A percentile compares a stretch with the other conserved stretches of the same genome.
These are phyloP conservation scores for Penicillium polonicum DNA, from an alignment of 2,329 filamentous ascomycete genomes.

Conservation along the genomic window DNA sequence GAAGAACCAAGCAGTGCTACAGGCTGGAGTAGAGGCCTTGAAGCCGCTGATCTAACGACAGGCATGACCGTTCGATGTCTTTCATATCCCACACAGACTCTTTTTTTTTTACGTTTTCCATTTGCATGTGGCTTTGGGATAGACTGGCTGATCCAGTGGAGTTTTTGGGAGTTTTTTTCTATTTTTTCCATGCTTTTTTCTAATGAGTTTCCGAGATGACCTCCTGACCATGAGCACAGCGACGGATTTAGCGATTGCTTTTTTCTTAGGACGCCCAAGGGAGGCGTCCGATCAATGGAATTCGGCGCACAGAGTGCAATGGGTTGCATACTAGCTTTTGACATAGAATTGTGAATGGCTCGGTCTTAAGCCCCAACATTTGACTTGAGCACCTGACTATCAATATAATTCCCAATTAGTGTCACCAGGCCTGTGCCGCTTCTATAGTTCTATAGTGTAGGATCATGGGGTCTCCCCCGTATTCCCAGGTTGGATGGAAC, in stretches of 20 bases:
- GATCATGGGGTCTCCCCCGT: not conserved
- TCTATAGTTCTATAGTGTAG: not conserved
- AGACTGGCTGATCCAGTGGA: conserved; percentile 4
- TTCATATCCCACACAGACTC: conserved; percentile 1
- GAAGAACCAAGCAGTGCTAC: conserved; percentile 66
- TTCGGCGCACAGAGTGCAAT: not conserved
- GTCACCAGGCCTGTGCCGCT: conserved; percentile 3
- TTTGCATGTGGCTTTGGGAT: conserved; percentile 13
- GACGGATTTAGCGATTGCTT: conserved; percentile 20
- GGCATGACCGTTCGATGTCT: not conserved
- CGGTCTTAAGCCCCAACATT: not conserved
- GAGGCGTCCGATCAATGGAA: not conserved
- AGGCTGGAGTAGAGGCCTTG: conserved; percentile 69
- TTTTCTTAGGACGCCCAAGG: not conserved
- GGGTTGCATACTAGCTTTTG: not conserved
- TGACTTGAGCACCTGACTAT: conserved; percentile 4
- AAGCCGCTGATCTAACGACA: conserved; percentile 60
- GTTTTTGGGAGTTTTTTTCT: conserved; percentile 1
- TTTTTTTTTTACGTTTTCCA: conserved; percentile 10
- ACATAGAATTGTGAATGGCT: conserved; percentile 5
- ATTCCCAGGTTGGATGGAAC: not conserved
- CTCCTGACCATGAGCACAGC: conserved; percentile 20
- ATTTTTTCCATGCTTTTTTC: not conserved
- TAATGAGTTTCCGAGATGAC: conserved; percentile 10
- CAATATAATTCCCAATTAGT: not conserved